Percentiles rank a stretch among this genome's conserved stretches.
These are phyloP conservation scores for Elongisporangium prolatum DNA, from an alignment of 352 stramenopile species.

Conservation along the genomic window DNA sequence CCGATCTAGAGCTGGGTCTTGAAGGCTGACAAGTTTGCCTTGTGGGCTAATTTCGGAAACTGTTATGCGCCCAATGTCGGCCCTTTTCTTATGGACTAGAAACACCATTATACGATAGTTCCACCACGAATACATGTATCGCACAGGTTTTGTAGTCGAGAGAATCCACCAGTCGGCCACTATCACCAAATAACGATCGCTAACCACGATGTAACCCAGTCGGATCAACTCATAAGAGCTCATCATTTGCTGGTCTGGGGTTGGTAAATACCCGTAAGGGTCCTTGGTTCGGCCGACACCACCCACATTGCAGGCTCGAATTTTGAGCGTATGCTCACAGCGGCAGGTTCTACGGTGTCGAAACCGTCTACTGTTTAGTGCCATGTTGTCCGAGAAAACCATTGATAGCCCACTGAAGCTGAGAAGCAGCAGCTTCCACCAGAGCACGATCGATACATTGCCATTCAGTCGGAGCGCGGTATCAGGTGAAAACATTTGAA, in stretches of 20 bases:
- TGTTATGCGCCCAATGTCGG: not conserved
- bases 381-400: not conserved
- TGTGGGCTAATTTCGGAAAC: not conserved
- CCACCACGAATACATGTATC: constrained; percentile 1
- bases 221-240: constrained; percentile 7
- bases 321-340: not conserved
- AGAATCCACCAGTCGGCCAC: constrained; percentile 5
- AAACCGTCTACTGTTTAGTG: not conserved
- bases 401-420: constrained; percentile 8
- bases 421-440: constrained; percentile 14
- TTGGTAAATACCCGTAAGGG: not conserved
- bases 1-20: not conserved
- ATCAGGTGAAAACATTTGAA: constrained; percentile 17
- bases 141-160: not conserved
- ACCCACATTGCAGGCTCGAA: not conserved
- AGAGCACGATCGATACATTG: constrained; percentile 14
- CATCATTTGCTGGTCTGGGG: not conserved
- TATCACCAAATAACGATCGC: not conserved
- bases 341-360: not conserved
- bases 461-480: constrained; percentile 26
- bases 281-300: not conserved
- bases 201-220: constrained; percentile 2
- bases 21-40: not conserved
- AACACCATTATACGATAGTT: constrained; percentile 1
- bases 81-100: not conserved